Conservation (phyloP, 768 basidiomycete genomes). For the Lactarius sanguifluus region DNA sequence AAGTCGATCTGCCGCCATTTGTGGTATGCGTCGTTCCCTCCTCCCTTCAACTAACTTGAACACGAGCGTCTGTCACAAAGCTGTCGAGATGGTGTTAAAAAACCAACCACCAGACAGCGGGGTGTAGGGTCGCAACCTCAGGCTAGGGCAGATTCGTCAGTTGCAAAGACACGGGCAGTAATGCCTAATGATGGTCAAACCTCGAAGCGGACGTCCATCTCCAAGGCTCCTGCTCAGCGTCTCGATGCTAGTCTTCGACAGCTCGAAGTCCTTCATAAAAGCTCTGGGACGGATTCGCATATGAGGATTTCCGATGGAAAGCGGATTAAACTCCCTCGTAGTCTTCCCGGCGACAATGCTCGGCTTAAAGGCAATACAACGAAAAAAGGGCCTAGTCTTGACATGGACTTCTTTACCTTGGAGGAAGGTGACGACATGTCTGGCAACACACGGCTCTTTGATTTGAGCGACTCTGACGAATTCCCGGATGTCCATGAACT, state of each 20-base stretch:
- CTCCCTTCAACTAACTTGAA: conserved; percentile 4
- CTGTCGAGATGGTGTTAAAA: conserved; percentile 67
- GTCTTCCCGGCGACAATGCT: background rate
- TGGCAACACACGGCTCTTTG: background rate
- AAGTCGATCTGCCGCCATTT: conserved; percentile 73
- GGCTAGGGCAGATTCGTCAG: background rate
- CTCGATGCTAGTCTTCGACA: conserved; percentile 17
- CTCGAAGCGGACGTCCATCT: background rate
- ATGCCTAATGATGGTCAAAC: background rate
- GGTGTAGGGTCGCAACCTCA: conserved; percentile 26
- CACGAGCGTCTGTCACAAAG: conserved; percentile 39
- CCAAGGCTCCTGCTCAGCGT: conserved; percentile 6
- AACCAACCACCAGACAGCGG: conserved; percentile 43
- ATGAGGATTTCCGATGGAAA: conserved; percentile 23
- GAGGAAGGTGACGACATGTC: conserved; percentile 32
- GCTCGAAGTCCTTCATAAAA: conserved; percentile 28
- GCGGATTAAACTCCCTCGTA: conserved; percentile 23
- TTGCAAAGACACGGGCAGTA: conserved; percentile 3
- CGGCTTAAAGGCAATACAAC: conserved; percentile 9
- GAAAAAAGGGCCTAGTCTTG: conserved; percentile 39
- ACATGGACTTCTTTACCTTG: conserved; percentile 49
- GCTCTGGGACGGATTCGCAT: conserved; percentile 19
- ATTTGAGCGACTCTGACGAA: conserved; percentile 34
- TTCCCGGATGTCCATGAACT: conserved; percentile 37
- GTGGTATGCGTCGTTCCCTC: conserved; percentile 48